phyloP scores from a whole-genome alignment of 805 yeast genomes.

The Metschnikowia cubensis region DNA sequence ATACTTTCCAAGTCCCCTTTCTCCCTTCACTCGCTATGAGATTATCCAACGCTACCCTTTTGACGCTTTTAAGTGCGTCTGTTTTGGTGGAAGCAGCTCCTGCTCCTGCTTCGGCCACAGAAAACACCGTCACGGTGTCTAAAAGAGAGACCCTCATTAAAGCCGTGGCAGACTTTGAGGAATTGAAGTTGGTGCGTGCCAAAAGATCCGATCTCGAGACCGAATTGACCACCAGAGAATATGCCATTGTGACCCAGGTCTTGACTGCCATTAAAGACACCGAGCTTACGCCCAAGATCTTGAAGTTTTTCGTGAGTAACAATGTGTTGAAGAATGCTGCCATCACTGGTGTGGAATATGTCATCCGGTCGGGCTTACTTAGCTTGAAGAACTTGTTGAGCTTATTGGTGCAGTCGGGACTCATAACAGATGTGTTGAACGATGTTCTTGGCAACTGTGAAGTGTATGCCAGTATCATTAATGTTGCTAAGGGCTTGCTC shows the following conservation, averaged over 20 bases:
- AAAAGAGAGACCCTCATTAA: slow-evolving; percentile 19
- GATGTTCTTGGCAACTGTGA: slow-evolving; percentile 37
- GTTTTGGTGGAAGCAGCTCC: slow-evolving; percentile 35
- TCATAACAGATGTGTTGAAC: slow-evolving; percentile 31
- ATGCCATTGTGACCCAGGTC: slow-evolving; percentile 37
- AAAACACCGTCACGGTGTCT: slow-evolving; percentile 5
- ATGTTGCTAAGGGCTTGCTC: slow-evolving; percentile 28
- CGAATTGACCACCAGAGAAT: slow-evolving; percentile 34
- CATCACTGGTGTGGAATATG: slow-evolving; percentile 19
- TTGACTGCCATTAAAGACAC: slow-evolving; percentile 36
- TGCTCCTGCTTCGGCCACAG: slow-evolving; percentile 13
- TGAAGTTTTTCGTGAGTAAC: slow-evolving; percentile 31
- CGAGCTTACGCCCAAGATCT: slow-evolving; percentile 31
- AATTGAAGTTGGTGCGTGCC: slow-evolving; percentile 17
- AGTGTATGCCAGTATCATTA: slow-evolving; percentile 33
- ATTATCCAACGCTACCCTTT: slow-evolving; percentile 28
- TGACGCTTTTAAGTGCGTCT: slow-evolving; percentile 25
- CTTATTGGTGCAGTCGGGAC: slow-evolving; percentile 36
- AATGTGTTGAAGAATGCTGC: slow-evolving; percentile 22
- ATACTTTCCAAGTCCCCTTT: not conserved
- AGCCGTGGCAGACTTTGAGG: slow-evolving; percentile 24
- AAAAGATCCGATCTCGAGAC: slow-evolving; percentile 29
- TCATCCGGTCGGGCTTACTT: slow-evolving; percentile 30
- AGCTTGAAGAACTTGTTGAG: slow-evolving; percentile 30
- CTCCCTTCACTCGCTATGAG: slow-evolving; percentile 22